Evolutionary conservation across 2,329 filamentous ascomycete species (phyloP).

Genomic region (Diaporthe citrichinensis): DNA sequence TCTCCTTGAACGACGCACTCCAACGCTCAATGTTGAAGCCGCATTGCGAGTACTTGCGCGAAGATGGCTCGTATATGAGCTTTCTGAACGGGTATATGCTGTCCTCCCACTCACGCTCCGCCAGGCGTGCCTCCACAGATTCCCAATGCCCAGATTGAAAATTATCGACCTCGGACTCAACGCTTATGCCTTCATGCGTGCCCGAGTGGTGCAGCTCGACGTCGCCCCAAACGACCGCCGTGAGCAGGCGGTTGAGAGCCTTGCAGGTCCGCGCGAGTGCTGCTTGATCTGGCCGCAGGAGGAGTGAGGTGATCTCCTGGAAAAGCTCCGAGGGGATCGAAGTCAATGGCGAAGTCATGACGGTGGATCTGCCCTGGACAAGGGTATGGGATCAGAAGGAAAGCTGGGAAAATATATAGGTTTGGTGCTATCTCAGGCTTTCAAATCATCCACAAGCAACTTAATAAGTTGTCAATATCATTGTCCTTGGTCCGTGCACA

Average conservation of each 20-base stretch:
- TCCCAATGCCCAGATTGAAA: background rate
- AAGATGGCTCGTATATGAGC: slow-evolving; percentile 3
- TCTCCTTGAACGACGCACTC: background rate
- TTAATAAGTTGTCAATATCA: background rate
- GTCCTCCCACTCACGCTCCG: background rate
- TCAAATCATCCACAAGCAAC: background rate
- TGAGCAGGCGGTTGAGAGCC: background rate
- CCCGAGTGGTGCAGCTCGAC: background rate
- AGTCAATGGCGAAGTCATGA: background rate
- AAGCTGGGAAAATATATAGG: background rate
- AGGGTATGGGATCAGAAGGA: background rate
- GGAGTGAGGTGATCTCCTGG: background rate
- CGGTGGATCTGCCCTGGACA: background rate
- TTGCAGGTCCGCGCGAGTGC: background rate
- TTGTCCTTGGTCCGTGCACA: background rate
- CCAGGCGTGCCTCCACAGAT: background rate
- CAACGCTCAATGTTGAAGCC: background rate
- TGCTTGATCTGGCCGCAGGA: slow-evolving; percentile 12
- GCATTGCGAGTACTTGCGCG: background rate
- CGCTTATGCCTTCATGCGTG: background rate
- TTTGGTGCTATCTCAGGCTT: background rate
- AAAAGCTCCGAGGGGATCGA: background rate
- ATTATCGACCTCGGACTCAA: background rate
- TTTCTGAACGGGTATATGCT: background rate
- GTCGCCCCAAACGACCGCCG: background rate